phyloP scores from a whole-genome alignment of 2,329 filamentous ascomycete genomes.

The Sarocladium oryzae region DNA sequence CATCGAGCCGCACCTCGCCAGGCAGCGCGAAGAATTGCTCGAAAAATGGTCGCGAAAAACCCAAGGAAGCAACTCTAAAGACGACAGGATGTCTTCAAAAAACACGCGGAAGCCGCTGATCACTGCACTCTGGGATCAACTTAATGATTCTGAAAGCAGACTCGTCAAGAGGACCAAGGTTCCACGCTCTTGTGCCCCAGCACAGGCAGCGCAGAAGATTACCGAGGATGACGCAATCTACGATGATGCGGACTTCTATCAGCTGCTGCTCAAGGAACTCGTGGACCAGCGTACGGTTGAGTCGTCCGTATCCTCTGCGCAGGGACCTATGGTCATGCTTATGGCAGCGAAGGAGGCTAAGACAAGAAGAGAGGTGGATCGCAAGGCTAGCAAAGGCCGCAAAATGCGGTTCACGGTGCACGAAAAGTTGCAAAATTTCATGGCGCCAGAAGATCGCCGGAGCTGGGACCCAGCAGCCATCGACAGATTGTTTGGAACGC shows the following conservation, averaged over 20 bases:
- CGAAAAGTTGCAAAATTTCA: conserved; percentile 96
- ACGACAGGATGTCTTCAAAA: not conserved
- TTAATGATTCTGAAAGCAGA: conserved; percentile 55
- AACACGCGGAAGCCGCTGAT: conserved; percentile 39
- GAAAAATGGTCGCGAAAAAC: conserved; percentile 85
- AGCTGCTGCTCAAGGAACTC: conserved; percentile 84
- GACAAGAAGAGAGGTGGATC: conserved; percentile 78
- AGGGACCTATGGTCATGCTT: conserved; percentile 49
- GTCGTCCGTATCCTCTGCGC: conserved; percentile 41
- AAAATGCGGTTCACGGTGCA: conserved; percentile 94
- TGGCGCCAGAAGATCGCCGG: conserved; percentile 81
- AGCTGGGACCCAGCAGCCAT: conserved; percentile 75
- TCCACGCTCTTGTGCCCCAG: conserved; percentile 69
- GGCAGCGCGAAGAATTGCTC: conserved; percentile 63
- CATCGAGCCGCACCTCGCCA: conserved; percentile 52
- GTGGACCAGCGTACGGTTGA: conserved; percentile 81
- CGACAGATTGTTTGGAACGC: conserved; percentile 67
- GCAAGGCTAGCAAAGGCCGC: conserved; percentile 88
- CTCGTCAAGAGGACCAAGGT: conserved; percentile 63
- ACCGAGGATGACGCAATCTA: conserved; percentile 62
- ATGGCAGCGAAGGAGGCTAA: conserved; percentile 70
- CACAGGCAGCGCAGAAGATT: conserved; percentile 54
- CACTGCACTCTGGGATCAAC: conserved; percentile 62
- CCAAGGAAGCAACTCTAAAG: conserved; percentile 23
- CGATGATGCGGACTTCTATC: conserved; percentile 94